A percentile compares a stretch with the other conserved stretches of the same genome.
phyloP scores from a whole-genome alignment of 306 rosid species.

The Potentilla sterilis region DNA sequence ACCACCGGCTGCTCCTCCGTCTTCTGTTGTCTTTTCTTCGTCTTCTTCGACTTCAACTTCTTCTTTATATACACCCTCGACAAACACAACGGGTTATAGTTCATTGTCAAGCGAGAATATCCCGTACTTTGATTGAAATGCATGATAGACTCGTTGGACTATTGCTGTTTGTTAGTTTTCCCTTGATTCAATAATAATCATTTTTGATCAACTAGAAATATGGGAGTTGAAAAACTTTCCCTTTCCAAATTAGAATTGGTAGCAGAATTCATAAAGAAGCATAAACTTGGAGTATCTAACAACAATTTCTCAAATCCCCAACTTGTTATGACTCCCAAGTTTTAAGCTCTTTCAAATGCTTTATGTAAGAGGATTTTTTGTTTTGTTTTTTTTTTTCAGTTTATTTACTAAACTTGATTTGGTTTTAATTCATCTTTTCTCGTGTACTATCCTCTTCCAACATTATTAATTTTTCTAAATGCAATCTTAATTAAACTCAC shows the following conservation, averaged over 20 bases:
- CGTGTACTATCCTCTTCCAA: not conserved
- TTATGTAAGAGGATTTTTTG: not conserved
- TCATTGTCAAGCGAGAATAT: slow-evolving; percentile 60
- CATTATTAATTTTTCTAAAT: not conserved
- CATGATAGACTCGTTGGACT: slow-evolving; percentile 1
- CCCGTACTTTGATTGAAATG: slow-evolving; percentile 52
- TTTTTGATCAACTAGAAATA: slow-evolving; percentile 9
- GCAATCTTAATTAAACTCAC: not conserved
- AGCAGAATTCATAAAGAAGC: not conserved
- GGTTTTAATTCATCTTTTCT: not conserved
- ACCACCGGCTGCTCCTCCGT: slow-evolving; percentile 30
- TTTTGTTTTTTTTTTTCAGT: not conserved
- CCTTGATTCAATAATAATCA: slow-evolving; percentile 9
- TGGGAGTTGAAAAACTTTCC: not conserved
- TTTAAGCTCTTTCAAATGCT: not conserved
- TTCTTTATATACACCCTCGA: slow-evolving; percentile 53
- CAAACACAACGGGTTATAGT: slow-evolving; percentile 61
- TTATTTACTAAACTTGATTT: not conserved
- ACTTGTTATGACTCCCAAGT: not conserved
- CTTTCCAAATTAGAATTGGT: slow-evolving; percentile 16
- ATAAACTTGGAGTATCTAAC: not conserved
- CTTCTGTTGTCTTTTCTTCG: slow-evolving; percentile 45
- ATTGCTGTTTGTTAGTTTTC: slow-evolving; percentile 17
- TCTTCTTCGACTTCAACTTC: slow-evolving; percentile 62
- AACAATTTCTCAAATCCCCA: not conserved